Base-by-base conservation (phyloP, 805 yeast species). In the Yarrowia sp. region DNA sequence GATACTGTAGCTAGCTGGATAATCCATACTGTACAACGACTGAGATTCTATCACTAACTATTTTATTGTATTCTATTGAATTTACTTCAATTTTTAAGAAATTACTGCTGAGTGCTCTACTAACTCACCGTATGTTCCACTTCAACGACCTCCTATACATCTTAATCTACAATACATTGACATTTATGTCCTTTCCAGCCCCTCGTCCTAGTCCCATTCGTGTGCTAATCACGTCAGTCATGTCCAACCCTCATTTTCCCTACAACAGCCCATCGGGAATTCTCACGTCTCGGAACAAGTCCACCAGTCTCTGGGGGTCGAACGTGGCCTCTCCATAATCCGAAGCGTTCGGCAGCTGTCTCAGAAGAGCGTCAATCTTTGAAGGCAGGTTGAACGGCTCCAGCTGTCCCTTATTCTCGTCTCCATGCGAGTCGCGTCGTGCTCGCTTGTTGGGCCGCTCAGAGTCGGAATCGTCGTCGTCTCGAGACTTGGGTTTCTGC, bases 241-340 rank as follows among this genome's bases (percentile, higher is more conserved):
- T n/a, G n/a, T n/a, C n/a, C n/a, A n/a, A n/a, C n/a, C n/a, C n/a
- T n/a, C n/a, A n/a, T n/a, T n/a, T n/a, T 10, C 19, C 2, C 15
- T 49, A 49, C 36, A 68, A 44, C 2, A 66, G n/a, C 6, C 56
- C 36, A 17, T 70, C 67, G 7, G 78, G 78, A 66, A 75, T 75
- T 3, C 44, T 34, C 2, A 73, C 69, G n/a, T 71, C 72, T 43
- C 69, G 60, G 30, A 76, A 67, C 66, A 75, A 50, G 47, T 69
- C 68, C 76, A 85, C 86, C 58, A 88, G 77, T 71, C 84, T 86
- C 17, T 79, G 79, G 33, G 85, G 77, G 75, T 87, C 85, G 73
- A 89, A 88, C 3, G 83, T 77, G 33, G 82, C 83, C 13, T 84
- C 84, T 12, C 60, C 55, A 14, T 46, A 60, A 12, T 36, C 44